phyloP scores from a whole-genome alignment of 2,329 filamentous ascomycete species.

The Geosmithia flava region DNA sequence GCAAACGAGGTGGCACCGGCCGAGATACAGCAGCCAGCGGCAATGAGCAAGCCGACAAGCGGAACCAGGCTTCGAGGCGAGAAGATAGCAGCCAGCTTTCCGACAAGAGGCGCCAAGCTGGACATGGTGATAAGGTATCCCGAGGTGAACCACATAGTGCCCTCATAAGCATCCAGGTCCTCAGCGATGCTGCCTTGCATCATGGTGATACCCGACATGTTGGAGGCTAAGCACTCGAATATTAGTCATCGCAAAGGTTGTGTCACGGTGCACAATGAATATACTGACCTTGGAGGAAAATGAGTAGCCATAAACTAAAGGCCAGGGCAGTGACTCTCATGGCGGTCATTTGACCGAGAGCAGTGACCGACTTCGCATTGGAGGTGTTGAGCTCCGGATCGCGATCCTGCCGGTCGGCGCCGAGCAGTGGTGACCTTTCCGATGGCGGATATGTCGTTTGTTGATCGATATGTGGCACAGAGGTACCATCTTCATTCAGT shows the following conservation, averaged over 20 bases:
- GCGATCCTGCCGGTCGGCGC: not conserved
- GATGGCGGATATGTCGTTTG: not conserved
- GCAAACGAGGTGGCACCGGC: slow-evolving; percentile 45
- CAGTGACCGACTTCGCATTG: slow-evolving; percentile 4
- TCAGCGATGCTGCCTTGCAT: slow-evolving; percentile 66
- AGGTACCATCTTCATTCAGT: not conserved
- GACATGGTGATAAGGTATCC: slow-evolving; percentile 56
- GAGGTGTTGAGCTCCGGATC: not conserved
- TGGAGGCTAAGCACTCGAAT: slow-evolving; percentile 31
- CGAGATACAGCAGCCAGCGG: slow-evolving; percentile 52
- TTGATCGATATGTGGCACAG: not conserved
- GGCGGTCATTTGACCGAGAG: slow-evolving; percentile 10
- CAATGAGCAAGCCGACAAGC: slow-evolving; percentile 42
- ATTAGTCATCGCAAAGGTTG: not conserved
- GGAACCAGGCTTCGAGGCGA: slow-evolving; percentile 54
- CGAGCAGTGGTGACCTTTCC: not conserved
- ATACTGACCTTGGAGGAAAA: slow-evolving; percentile 44
- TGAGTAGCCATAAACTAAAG: slow-evolving; percentile 39
- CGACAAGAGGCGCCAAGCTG: slow-evolving; percentile 53
- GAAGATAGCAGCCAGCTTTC: slow-evolving; percentile 64
- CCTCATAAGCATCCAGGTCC: slow-evolving; percentile 61
- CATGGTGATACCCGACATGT: slow-evolving; percentile 73
- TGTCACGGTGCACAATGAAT: slow-evolving; percentile 1
- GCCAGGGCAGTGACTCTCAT: slow-evolving; percentile 31
- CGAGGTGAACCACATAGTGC: slow-evolving; percentile 71